Percentiles rank a stretch among this genome's conserved stretches.
Conservation (phyloP, 345 rosid genomes). For the Citrus mangshanensis region DNA sequence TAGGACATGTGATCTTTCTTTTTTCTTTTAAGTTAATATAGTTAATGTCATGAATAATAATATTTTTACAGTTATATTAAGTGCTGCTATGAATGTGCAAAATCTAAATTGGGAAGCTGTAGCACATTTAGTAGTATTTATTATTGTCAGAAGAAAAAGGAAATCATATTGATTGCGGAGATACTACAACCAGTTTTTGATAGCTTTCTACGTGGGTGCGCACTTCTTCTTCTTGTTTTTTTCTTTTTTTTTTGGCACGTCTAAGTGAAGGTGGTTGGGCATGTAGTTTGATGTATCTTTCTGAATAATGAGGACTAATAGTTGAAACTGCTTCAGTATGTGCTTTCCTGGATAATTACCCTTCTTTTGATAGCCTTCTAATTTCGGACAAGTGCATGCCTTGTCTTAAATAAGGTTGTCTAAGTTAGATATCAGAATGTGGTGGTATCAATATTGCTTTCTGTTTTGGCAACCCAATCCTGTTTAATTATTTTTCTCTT, state of each 20-base stretch:
- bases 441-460: not conserved
- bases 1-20: not conserved
- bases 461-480: not conserved
- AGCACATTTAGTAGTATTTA: not conserved
- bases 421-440: not conserved
- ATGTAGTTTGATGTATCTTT: not conserved
- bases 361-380: not conserved
- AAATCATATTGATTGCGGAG: not conserved
- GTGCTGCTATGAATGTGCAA: not conserved
- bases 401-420: not conserved
- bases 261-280: not conserved
- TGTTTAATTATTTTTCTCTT: not conserved
- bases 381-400: not conserved
- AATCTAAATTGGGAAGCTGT: not conserved
- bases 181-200: not conserved
- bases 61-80: not conserved
- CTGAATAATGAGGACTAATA: not conserved
- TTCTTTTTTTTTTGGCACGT: not conserved
- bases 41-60: not conserved
- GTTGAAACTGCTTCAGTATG: not conserved
- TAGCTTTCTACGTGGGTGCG: not conserved
- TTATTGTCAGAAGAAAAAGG: not conserved
- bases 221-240: accelerated
- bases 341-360: not conserved
- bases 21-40: not conserved